Evolutionary conservation across 306 rosid species (phyloP).

Genomic region (Amphicarpaea edgeworthii): DNA sequence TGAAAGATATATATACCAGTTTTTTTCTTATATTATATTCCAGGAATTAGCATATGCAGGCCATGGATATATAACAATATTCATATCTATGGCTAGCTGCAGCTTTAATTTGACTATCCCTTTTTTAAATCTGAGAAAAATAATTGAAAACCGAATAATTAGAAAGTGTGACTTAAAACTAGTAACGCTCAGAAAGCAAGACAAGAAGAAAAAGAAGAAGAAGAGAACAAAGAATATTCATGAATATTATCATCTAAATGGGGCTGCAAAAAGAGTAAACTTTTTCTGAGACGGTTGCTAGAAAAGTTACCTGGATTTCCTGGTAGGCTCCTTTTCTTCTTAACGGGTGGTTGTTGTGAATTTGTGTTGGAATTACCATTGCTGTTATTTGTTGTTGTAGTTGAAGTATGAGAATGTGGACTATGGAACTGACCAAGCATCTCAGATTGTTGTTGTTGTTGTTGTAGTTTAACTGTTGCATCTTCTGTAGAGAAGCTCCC

Average conservation of each 20-base stretch:
- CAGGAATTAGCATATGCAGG: conserved; percentile 30
- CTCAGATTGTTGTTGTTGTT: conserved; percentile 52
- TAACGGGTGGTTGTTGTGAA: conserved; percentile 56
- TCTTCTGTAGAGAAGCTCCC: conserved; percentile 77
- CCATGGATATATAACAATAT: conserved; percentile 32
- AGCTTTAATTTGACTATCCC: conserved; percentile 37
- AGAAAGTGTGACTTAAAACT: conserved; percentile 28
- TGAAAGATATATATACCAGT: background rate
- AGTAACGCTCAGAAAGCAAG: conserved; percentile 10
- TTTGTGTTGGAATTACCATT: conserved; percentile 63
- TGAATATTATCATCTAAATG: background rate
- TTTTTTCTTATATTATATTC: conserved; percentile 5
- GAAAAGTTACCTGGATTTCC: conserved; percentile 82
- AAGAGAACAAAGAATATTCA: background rate
- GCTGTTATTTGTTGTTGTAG: conserved; percentile 54
- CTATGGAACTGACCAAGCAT: conserved; percentile 59
- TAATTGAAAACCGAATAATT: conserved; percentile 30
- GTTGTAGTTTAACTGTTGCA: conserved; percentile 48
- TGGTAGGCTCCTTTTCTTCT: conserved; percentile 86
- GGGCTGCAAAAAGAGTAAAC: background rate
- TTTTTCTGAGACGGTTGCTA: conserved; percentile 4
- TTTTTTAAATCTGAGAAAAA: conserved; percentile 10
- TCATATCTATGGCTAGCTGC: conserved; percentile 18
- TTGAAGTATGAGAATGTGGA: conserved; percentile 67
- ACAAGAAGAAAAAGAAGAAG: background rate